phyloP scores from a whole-genome alignment of 1,284 basidiomycete species.

The Tilletia walkeri region DNA sequence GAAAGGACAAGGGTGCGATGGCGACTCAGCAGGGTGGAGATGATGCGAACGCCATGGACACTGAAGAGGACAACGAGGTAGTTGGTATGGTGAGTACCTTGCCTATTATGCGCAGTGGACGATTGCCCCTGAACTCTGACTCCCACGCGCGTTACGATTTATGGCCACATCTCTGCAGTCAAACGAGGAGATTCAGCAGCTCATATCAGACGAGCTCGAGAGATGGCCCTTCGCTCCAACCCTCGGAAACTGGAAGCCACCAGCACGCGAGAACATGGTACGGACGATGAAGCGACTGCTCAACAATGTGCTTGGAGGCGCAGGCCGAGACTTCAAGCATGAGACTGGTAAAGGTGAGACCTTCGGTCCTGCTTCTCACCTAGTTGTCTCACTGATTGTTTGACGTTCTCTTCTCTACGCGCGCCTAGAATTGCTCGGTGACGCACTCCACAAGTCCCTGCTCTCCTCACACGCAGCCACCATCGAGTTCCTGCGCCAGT shows the following conservation, averaged over 20 bases:
- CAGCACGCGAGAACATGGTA: not conserved
- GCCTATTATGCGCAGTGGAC: too few species aligned
- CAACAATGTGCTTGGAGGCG: constrained; percentile 5
- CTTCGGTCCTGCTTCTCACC: constrained; percentile 40
- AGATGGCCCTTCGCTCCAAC: not conserved
- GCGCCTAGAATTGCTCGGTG: constrained; percentile 71
- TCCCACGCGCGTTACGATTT: not conserved
- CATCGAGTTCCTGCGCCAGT: constrained; percentile 92
- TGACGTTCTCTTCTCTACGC: not conserved
- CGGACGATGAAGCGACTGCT: constrained; percentile 10
- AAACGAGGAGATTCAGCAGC: not conserved
- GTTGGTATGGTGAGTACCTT: constrained; percentile 16
- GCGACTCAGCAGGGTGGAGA: constrained; percentile 21
- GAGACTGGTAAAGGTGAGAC: constrained; percentile 16
- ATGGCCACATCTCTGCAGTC: not conserved
- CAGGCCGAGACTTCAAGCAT: constrained; percentile 9
- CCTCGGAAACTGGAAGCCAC: constrained; percentile 1
- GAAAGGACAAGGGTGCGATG: not conserved
- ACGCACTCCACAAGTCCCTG: constrained; percentile 74
- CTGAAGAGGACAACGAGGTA: not conserved
- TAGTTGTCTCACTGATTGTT: not conserved
- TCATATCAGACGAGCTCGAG: not conserved
- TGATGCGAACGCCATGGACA: constrained; percentile 38
- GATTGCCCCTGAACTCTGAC: too few species aligned
- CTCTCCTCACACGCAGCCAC: constrained; percentile 84